These are phyloP conservation scores for Pleurotus platypus DNA, from an alignment of 768 basidiomycete species.

Conservation along the genomic window DNA sequence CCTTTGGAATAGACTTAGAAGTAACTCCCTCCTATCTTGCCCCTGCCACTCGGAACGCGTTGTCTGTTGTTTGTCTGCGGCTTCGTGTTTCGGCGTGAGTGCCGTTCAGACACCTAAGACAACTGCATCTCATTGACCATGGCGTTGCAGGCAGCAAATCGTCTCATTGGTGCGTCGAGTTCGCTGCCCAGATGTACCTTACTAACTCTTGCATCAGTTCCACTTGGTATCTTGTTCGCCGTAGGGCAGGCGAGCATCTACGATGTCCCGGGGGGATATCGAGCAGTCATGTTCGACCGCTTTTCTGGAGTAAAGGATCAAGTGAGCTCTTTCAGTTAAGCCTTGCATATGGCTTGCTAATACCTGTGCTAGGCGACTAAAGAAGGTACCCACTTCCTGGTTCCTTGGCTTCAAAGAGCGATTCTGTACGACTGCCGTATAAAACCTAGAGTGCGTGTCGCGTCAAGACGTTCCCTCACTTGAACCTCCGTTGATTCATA, in stretches of 20 bases:
- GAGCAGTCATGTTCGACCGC: conserved; percentile 97
- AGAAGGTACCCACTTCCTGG: conserved; percentile 94
- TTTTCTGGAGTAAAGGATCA: conserved; percentile 86
- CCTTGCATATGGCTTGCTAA: conserved; percentile 2
- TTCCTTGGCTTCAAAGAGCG: conserved; percentile 94
- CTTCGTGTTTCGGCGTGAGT: conserved; percentile 19
- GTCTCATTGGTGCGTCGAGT: conserved; percentile 41
- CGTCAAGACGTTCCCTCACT: neutral
- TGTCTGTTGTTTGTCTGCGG: conserved; percentile 1
- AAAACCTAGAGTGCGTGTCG: conserved; percentile 76
- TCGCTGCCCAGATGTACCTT: neutral
- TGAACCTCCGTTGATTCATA: conserved; percentile 9
- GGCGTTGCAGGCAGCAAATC: conserved; percentile 48
- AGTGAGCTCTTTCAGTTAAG: conserved; percentile 35
- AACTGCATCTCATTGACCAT: conserved; percentile 23
- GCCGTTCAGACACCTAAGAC: conserved; percentile 34
- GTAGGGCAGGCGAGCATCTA: conserved; percentile 50
- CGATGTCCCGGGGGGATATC: conserved; percentile 86
- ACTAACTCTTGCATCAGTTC: conserved; percentile 23
- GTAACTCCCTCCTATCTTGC: neutral
- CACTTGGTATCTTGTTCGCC: conserved; percentile 42
- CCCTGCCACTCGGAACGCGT: conserved; percentile 5
- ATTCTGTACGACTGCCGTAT: conserved; percentile 98
- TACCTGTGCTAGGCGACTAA: conserved; percentile 60
- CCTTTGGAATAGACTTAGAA: conserved; percentile 21